Conservation (phyloP, 2,329 filamentous ascomycete genomes). For the Xylaria polymorpha region DNA sequence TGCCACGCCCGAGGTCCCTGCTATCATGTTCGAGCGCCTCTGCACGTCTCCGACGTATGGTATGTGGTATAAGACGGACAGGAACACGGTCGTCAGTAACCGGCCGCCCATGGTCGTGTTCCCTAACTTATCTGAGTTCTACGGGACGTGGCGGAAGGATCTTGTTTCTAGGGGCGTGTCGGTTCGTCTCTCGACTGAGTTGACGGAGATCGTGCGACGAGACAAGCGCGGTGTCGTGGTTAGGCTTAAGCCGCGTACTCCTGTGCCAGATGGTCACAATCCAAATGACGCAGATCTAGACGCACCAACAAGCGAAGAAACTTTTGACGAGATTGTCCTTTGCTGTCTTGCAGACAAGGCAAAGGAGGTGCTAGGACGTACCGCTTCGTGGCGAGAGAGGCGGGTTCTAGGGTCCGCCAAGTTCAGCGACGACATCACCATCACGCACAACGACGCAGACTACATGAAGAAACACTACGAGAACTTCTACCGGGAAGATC, state of each 20-base stretch:
- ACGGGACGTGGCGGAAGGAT: slow-evolving; percentile 63
- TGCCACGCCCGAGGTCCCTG: slow-evolving; percentile 50
- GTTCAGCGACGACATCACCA: slow-evolving; percentile 76
- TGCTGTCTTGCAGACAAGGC: slow-evolving; percentile 74
- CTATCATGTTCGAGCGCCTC: slow-evolving; percentile 51
- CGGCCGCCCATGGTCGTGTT: slow-evolving; percentile 69
- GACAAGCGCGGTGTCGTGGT: slow-evolving; percentile 63
- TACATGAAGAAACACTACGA: slow-evolving; percentile 79
- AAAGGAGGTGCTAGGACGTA: slow-evolving; percentile 68
- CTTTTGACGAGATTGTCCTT: slow-evolving; percentile 74
- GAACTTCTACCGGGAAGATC: slow-evolving; percentile 63
- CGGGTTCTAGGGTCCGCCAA: slow-evolving; percentile 77
- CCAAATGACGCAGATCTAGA: slow-evolving; percentile 46
- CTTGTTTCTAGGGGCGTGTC: slow-evolving; percentile 62
- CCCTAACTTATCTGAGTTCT: slow-evolving; percentile 66
- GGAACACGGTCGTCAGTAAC: slow-evolving; percentile 54
- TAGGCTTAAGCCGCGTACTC: slow-evolving; percentile 54
- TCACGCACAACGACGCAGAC: slow-evolving; percentile 72
- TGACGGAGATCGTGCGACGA: slow-evolving; percentile 61
- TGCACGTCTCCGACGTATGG: slow-evolving; percentile 62
- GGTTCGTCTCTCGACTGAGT: slow-evolving; percentile 64
- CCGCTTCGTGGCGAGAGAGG: slow-evolving; percentile 70
- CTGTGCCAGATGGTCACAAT: slow-evolving; percentile 49
- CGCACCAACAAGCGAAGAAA: slow-evolving; percentile 61
- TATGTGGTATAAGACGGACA: slow-evolving; percentile 64